phyloP scores from a whole-genome alignment of 208 protist genomes.

The Wallacemonas sp. region DNA sequence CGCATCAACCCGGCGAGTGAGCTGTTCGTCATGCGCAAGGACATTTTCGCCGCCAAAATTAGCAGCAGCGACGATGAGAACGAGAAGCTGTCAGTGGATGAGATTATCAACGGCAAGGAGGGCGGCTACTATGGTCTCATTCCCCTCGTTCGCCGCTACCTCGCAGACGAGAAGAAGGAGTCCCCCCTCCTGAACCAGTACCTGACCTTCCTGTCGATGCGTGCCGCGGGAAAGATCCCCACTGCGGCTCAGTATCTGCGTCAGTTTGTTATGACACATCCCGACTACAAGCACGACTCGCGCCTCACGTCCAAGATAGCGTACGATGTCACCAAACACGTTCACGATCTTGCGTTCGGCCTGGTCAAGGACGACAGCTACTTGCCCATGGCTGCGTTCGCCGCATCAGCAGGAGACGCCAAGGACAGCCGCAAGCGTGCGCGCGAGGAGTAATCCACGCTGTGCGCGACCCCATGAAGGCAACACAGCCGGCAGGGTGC shows the following conservation, averaged over 20 bases:
- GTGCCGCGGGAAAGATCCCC: conserved; percentile 92
- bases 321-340: conserved; percentile 81
- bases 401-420: background rate
- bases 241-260: conserved; percentile 95
- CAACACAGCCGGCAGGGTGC: background rate
- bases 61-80: conserved; percentile 58
- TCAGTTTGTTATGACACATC: conserved; percentile 92
- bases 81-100: conserved; percentile 90
- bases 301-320: conserved; percentile 90
- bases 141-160: conserved; percentile 88
- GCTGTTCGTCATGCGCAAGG: conserved; percentile 95
- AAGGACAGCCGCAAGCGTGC: conserved; percentile 26
- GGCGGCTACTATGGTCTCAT: conserved; percentile 93
- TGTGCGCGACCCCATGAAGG: background rate
- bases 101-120: conserved; percentile 95
- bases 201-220: conserved; percentile 90
- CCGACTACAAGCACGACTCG: conserved; percentile 96
- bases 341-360: conserved; percentile 57
- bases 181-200: conserved; percentile 80
- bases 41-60: conserved; percentile 64
- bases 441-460: conserved; percentile 27
- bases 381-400: conserved; percentile 54
- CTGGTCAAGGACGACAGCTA: conserved; percentile 49
- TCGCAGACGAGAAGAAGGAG: conserved; percentile 73
- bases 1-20: conserved; percentile 82